Conservation (phyloP, 2,329 filamentous ascomycete genomes). For the Cercospora sp. region DNA sequence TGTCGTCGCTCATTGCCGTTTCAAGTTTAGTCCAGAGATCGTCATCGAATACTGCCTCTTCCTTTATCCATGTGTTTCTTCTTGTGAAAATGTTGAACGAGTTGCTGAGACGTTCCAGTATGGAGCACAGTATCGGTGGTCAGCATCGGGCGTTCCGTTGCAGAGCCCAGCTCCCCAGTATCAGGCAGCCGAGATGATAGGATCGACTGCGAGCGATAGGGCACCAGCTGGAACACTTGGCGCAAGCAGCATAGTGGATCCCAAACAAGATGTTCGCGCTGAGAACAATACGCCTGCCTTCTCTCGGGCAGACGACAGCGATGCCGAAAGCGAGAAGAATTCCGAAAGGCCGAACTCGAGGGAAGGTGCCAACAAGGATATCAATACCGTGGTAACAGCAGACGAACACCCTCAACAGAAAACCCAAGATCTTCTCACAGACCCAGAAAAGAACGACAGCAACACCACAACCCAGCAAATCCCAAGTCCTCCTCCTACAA, state of each 20-base stretch:
- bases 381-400: not conserved
- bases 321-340: not conserved
- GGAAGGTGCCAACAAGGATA: not conserved
- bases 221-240: not conserved
- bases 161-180: not conserved
- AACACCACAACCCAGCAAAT: not conserved
- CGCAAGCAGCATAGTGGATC: not conserved
- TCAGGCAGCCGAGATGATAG: conserved; percentile 4
- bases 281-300: not conserved
- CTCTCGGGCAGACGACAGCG: not conserved
- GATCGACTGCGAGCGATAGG: not conserved
- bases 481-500: not conserved
- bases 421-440: not conserved
- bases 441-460: not conserved
- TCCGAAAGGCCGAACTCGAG: not conserved
- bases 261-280: not conserved
- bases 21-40: not conserved
- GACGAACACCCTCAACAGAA: not conserved
- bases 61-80: not conserved
- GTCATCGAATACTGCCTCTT: conserved; percentile 4
- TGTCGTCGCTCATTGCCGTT: conserved; percentile 1
- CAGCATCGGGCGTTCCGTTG: not conserved
- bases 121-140: not conserved
- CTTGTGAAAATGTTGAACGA: not conserved
- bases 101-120: not conserved